phyloP scores from a whole-genome alignment of 768 basidiomycete species.

The Pisolithus microcarpus region DNA sequence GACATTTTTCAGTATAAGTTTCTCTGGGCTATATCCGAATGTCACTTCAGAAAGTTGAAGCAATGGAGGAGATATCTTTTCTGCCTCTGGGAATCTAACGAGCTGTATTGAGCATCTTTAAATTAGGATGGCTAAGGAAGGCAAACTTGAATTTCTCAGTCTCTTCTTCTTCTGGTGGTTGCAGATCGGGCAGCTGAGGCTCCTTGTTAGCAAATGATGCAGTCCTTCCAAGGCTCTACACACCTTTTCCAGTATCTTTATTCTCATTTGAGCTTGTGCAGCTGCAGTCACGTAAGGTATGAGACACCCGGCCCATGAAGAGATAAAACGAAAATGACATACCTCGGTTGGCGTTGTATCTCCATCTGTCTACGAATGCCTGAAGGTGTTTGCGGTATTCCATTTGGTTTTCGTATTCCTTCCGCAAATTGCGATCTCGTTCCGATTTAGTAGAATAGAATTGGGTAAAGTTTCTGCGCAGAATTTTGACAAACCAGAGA shows the following conservation, averaged over 20 bases:
- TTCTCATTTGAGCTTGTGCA: constrained; percentile 80
- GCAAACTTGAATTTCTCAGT: constrained; percentile 83
- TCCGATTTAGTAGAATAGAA: constrained; percentile 99
- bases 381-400: constrained; percentile 92
- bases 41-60: constrained; percentile 86
- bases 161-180: constrained; percentile 90
- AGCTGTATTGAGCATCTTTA: neutral
- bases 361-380: constrained; percentile 97
- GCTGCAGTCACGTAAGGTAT: constrained; percentile 36
- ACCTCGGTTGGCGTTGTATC: constrained; percentile 94
- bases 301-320: neutral
- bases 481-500: constrained; percentile 3
- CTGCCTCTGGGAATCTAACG: constrained; percentile 83
- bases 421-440: constrained; percentile 81
- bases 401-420: constrained; percentile 96
- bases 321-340: constrained; percentile 8
- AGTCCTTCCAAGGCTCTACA: neutral
- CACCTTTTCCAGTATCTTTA: constrained; percentile 71
- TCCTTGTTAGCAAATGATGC: neutral
- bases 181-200: constrained; percentile 75
- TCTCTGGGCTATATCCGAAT: constrained; percentile 80
- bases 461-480: constrained; percentile 82
- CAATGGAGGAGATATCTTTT: constrained; percentile 94
- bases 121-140: neutral
- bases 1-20: constrained; percentile 66